These are phyloP conservation scores for Blastomyces gilchristii DNA, from an alignment of 2,329 filamentous ascomycete species.

Conservation along the genomic window DNA sequence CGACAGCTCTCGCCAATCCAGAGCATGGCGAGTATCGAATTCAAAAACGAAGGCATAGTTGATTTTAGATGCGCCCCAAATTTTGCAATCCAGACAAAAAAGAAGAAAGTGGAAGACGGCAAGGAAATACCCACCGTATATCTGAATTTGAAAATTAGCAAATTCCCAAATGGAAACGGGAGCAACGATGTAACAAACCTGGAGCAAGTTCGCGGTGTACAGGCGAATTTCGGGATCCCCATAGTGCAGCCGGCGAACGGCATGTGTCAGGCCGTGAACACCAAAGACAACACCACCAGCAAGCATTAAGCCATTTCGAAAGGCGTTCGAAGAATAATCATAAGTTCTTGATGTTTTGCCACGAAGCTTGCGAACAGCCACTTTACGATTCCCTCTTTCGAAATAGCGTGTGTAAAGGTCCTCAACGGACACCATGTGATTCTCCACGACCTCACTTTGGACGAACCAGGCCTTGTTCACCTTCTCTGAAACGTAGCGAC, in stretches of 20 bases:
- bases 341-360: constrained; percentile 52
- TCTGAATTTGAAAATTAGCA: constrained; percentile 39
- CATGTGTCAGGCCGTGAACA: constrained; percentile 56
- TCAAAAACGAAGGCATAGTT: constrained; percentile 98
- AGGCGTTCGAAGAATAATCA: constrained; percentile 50
- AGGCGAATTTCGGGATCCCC: constrained; percentile 37
- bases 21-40: constrained; percentile 72
- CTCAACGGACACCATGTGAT: constrained; percentile 69
- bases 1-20: constrained; percentile 82
- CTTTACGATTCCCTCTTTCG: constrained; percentile 83
- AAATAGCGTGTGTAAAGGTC: constrained; percentile 93
- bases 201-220: constrained; percentile 60
- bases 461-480: constrained; percentile 89
- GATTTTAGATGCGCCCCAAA: constrained; percentile 77
- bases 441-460: constrained; percentile 72
- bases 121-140: constrained; percentile 88
- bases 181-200: constrained; percentile 32
- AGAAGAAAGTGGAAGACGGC: constrained; percentile 67
- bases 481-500: constrained; percentile 80
- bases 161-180: not conserved
- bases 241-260: constrained; percentile 40
- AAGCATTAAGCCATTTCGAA: constrained; percentile 55
- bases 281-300: constrained; percentile 57
- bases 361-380: constrained; percentile 78
- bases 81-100: constrained; percentile 75